Evolutionary conservation across 192 early-diverging fungal species (phyloP), one percentile per base, ranked within the genome.

Genomic region (Dissophora globulifera): DNA sequence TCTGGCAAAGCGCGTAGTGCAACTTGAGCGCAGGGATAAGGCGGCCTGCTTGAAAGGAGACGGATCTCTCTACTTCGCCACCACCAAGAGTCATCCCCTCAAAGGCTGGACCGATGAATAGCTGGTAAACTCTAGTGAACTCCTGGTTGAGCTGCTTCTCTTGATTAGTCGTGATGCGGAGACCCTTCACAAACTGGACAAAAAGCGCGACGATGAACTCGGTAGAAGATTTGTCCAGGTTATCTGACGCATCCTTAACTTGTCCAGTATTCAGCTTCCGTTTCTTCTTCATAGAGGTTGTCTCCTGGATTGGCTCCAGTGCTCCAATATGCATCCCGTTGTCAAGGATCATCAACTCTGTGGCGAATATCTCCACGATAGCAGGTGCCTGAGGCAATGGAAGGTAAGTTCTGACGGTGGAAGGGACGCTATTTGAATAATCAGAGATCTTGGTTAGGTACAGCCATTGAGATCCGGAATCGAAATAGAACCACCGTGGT

Each of bases 81-180:
- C 29, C 27, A 20, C 40, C 54, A 11, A 22, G 3, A 54, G 49
- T 57, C 0, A 75, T 16, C 4, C 25, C 29, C n/a, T 62, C 52
- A 45, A 76, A 67, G 23, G 41, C 62, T 2, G 23, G 31, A 19
- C 32, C 52, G 32, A 67, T 32, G 16, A 67, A 76, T 16, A 62
- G 58, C 0, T 67, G 33, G 47, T 62, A 76, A 0, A 76, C 23
- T 2, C 22, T 26, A 23, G 50, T 47, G 52, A 76, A 76, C 20
- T 54, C 64, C 55, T 76, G 42, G 62, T 67, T 76, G 33, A 76
- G 58, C 20, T 67, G 72, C 53, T 76, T 76, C 40, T 76, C 72
- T 23, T 76, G 72, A 16, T 66, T 76, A 6, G 52, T 47, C 9
- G 72, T 62, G 13, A 76, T 35, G 10, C 72, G 72, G 1, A 76